Percentiles rank a stretch among this genome's conserved stretches.
phyloP scores from a whole-genome alignment of 805 yeast genomes.

The Candida gorgasii region DNA sequence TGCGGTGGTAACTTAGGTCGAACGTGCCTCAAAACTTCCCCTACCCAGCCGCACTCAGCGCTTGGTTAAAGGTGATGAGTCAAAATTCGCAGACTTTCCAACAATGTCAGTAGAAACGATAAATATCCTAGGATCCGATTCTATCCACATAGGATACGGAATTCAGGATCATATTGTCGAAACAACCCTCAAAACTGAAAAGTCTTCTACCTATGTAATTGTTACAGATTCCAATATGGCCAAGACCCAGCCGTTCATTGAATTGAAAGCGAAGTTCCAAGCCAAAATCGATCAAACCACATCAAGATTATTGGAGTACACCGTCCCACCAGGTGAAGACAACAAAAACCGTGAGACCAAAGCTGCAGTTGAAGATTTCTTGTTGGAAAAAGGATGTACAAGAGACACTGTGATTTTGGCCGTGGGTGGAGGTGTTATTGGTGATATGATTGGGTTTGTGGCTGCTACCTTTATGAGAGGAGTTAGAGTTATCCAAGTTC shows the following conservation, averaged over 20 bases:
- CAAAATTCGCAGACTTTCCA: neutral
- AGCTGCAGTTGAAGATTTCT: constrained; percentile 88
- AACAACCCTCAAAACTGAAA: constrained; percentile 59
- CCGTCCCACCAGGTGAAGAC: constrained; percentile 90
- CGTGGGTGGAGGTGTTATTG: constrained; percentile 97
- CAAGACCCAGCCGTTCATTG: constrained; percentile 59
- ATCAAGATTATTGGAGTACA: constrained; percentile 69
- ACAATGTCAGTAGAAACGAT: constrained; percentile 49
- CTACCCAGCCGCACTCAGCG: too few relatives aligned
- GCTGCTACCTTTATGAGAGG: constrained; percentile 99
- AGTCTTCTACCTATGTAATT: constrained; percentile 89
- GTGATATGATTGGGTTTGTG: constrained; percentile 98
- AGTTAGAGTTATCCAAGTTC: constrained; percentile 88
- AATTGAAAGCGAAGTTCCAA: constrained; percentile 46
- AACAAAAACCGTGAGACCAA: constrained; percentile 86
- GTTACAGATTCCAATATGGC: constrained; percentile 83
- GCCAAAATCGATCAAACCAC: constrained; percentile 43
- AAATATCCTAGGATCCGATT: constrained; percentile 75
- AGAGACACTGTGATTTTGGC: constrained; percentile 94
- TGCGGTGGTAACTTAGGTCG: too few relatives aligned
- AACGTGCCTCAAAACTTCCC: too few relatives aligned
- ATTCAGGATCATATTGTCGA: constrained; percentile 72
- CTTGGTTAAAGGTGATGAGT: too few relatives aligned
- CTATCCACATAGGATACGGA: constrained; percentile 88
- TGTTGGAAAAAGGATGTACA: constrained; percentile 83